These are phyloP conservation scores for Helminthosporium solani DNA, from an alignment of 2,329 filamentous ascomycete species.

Conservation along the genomic window DNA sequence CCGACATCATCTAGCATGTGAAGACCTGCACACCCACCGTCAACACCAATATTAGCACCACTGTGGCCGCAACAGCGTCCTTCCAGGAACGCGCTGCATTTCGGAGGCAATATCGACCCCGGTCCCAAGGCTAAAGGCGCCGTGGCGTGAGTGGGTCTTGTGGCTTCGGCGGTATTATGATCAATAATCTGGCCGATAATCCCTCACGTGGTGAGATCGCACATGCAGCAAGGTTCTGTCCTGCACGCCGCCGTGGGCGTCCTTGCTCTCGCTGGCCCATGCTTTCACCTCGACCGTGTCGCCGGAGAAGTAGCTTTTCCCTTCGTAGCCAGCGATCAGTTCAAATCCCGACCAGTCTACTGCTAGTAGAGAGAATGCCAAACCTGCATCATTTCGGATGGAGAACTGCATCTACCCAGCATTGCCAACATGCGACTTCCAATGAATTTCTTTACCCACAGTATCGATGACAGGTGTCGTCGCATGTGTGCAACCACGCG, in stretches of 20 bases:
- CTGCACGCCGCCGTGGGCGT: no score
- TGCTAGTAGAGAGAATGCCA: background rate
- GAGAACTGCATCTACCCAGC: background rate
- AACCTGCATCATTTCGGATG: background rate
- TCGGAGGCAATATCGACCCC: constrained; percentile 31
- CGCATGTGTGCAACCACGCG: constrained; percentile 3
- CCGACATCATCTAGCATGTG: constrained; percentile 11
- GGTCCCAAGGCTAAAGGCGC: constrained; percentile 19
- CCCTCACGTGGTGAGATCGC: constrained; percentile 33
- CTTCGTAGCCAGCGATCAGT: constrained; percentile 11
- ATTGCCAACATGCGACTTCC: background rate
- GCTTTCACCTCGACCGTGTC: constrained; percentile 8
- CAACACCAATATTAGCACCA: constrained; percentile 15
- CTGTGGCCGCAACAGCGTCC: background rate
- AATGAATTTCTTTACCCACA: background rate
- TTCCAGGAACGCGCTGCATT: constrained; percentile 27
- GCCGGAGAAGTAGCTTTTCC: constrained; percentile 20
- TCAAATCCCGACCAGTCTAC: constrained; percentile 10
- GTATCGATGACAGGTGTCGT: background rate
- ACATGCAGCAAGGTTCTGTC: constrained; percentile 10
- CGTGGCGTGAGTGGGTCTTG: constrained; percentile 13
- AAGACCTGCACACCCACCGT: constrained; percentile 6
- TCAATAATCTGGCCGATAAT: constrained; percentile 24
- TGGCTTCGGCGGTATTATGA: constrained; percentile 33
- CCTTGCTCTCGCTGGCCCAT: constrained; percentile 18